A percentile compares a stretch with the other conserved stretches of the same genome.
These are phyloP conservation scores for Boletus albobrunnescens DNA, from an alignment of 1,284 basidiomycete species.

Conservation along the genomic window DNA sequence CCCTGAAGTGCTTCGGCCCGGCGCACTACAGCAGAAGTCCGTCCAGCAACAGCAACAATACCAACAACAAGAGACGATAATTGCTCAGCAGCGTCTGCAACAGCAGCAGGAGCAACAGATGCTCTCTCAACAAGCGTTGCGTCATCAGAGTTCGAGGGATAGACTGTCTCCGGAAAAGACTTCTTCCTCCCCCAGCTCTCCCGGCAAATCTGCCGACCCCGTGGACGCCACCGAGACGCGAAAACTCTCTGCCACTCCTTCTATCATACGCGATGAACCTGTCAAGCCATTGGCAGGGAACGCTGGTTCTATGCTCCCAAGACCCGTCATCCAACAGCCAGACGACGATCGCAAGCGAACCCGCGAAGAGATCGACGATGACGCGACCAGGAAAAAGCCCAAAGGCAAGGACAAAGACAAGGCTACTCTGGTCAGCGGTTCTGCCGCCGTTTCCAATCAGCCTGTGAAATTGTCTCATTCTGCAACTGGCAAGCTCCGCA, in stretches of 20 bases:
- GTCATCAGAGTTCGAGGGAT: conserved; percentile 27
- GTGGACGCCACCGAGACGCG: conserved; percentile 61
- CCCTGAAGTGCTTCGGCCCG: conserved; percentile 21
- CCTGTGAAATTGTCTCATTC: conserved; percentile 25
- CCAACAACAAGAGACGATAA: conserved; percentile 28
- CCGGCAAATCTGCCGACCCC: conserved; percentile 44
- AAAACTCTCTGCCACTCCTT: conserved; percentile 73
- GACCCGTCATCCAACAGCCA: conserved; percentile 46
- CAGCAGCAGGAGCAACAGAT: conserved; percentile 30
- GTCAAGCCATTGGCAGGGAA: conserved; percentile 16
- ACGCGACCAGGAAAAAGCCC: conserved; percentile 53
- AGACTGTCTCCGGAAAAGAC: conserved; percentile 19
- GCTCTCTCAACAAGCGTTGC: conserved; percentile 31
- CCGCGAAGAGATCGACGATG: conserved; percentile 62
- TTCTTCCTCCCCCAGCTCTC: conserved; percentile 24
- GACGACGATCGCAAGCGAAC: conserved; percentile 57
- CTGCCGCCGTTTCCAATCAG: conserved; percentile 30
- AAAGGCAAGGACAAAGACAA: conserved; percentile 34
- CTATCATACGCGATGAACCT: conserved; percentile 59
- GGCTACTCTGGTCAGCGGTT: conserved; percentile 37
- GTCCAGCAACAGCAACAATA: conserved; percentile 35
- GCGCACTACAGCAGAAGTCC: conserved; percentile 14
- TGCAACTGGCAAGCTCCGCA: conserved; percentile 56
- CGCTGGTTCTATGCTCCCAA: conserved; percentile 42
- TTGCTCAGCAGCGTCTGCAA: conserved; percentile 30